Evolutionary conservation across 1,284 basidiomycete species (phyloP), one percentile per base, ranked within the genome.

Genomic region (Tremellales sp.): DNA sequence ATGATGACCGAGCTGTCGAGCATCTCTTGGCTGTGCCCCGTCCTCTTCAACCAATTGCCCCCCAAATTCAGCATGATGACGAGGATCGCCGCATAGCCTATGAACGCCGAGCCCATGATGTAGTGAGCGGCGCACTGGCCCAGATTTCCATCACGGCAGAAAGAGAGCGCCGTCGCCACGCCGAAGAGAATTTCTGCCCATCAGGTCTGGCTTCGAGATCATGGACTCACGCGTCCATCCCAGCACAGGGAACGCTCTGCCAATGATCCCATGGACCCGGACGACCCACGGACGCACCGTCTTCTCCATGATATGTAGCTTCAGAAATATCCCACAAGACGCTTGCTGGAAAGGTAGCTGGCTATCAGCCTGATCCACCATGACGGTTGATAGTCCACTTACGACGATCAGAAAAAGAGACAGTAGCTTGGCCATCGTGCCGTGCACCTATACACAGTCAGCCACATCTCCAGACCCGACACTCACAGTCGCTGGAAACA

Each of bases 1-100:
- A 83, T 84, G 53, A 95, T 94, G 14, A 94, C 83, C 77, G 83
- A 85, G 13, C 84, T 87, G 71, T 95, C 92, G 77, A 89, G 84
- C 81, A 84, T 92, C 64, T 97, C 93, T 51, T 92, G 92, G 63
- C 70, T 71, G 40, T 65, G 64, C 1, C 73, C 70, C 6, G 63
- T 64, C 4, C 74, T 57, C 53, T 81, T 78, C 2, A 94, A 76
- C 88, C 91, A 97, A 13, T 76, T 76, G 49, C 89, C 87, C 4
- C 92, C 92, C 6, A 84, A 80, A 31, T 91, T 77, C 24, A 94
- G 75, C 65, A 94, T 77, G 50, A 95, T 81, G 4, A 87, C 81
- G 76, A 97, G 81, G 51, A 95, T 81, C 5, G 82, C 78, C 0
- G 83, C 89, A 66, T 97, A 95, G 0, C 81, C 89, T 55, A 92